A percentile compares a stretch with the other conserved stretches of the same genome.
Evolutionary conservation across 306 rosid genomes (phyloP).

Genomic region (Pueraria montana): DNA sequence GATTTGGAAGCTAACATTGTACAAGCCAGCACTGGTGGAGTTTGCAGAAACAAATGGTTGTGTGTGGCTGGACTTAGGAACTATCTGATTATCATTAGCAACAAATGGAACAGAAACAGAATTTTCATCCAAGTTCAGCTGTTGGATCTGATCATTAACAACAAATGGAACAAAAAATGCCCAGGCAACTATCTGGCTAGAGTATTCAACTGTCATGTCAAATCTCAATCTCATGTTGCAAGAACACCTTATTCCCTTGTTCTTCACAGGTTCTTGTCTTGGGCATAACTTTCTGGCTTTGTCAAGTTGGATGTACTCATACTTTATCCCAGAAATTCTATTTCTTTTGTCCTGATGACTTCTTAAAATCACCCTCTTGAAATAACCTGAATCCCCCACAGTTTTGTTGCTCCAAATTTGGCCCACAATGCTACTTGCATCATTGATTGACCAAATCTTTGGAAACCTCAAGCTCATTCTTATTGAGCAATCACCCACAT

Average conservation of each 20-base stretch:
- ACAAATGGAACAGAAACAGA: too few species aligned
- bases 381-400: conserved; percentile 32
- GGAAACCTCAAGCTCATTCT: conserved; percentile 53
- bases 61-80: too few species aligned
- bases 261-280: neutral
- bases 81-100: too few species aligned
- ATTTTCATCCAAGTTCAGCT: too few species aligned
- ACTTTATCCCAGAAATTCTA: neutral
- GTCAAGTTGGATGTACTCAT: conserved; percentile 44
- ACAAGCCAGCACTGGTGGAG: too few species aligned
- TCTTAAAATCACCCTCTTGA: conserved; percentile 40
- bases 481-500: conserved; percentile 62
- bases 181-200: too few species aligned
- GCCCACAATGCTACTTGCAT: neutral
- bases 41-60: too few species aligned
- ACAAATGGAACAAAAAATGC: too few species aligned
- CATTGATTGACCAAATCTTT: conserved; percentile 51
- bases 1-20: too few species aligned
- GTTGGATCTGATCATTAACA: too few species aligned
- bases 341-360: neutral
- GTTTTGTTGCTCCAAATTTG: conserved; percentile 28
- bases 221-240: too few species aligned
- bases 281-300: conserved; percentile 44
- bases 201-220: neutral
- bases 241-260: conserved; percentile 4